Evolutionary conservation across 306 rosid genomes (phyloP), one percentile per base, ranked within the genome.

Genomic region (Quercus parvula): DNA sequence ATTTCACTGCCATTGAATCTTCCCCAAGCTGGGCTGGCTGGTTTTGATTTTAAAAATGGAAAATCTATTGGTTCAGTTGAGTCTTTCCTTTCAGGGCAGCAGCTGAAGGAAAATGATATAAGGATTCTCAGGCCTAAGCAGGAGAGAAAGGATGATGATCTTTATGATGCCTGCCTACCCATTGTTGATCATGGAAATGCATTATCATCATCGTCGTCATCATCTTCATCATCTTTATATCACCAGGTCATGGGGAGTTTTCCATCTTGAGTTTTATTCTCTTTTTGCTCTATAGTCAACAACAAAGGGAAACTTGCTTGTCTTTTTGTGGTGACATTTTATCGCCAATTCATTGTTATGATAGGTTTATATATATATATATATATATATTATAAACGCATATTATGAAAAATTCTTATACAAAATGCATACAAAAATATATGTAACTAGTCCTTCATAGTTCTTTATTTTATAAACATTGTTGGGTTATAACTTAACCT

Each of bases 41-140:
- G 93, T 77, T 77, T 81, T 5, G 84, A 82, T 49, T 84, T 87
- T 58, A 86, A 84, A 78, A 54, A 72, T 38, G 86, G 78, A 7
- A 89, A 82, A 77, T 79, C 89, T 9, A 66, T 87, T 51, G 81
- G 62, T 83, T 81, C 87, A 5, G 75, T 84, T 13, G 92, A 79
- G 86, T 84, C 91, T 83, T 87, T 80, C 27, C 81, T 77, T 62
- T 84, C 92, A 4, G 90, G 90, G 70, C 92, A 89, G 84, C 92
- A 85, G 79, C 64, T 81, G 74, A 86, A 76, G 87, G 89, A 87
- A 61, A 79, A 80, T n/a, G 92, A 83, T 11, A 12, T 71, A 14
- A 86, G 90, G 68, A 87, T 86, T 61, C 71, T 90, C 77, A 86
- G 85, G 81, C 94, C 93, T 44, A 91, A 92, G 83, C 94, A 87